Base-by-base conservation (phyloP, 2,329 filamentous ascomycete species). In the Phaeosphaeria sp. region DNA sequence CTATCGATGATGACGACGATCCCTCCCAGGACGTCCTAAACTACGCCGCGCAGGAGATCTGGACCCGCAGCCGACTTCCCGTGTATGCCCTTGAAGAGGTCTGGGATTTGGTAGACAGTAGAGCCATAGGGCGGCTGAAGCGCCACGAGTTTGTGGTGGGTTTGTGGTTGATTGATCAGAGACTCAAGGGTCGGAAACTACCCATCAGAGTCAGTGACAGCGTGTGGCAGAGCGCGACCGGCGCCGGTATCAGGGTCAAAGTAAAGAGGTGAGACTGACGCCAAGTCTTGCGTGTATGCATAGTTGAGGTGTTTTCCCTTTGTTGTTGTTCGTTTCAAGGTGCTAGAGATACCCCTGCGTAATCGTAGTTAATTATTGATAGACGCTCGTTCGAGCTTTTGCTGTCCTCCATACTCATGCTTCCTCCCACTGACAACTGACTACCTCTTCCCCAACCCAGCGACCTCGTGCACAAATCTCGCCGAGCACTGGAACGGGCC, bases 81-180 rank as follows among this genome's bases (percentile, higher is more conserved):
- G 74, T 74, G 0, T 86, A 90, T 68, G 88, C 90, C 67, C 81
- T 95, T 33, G 87, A 87, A 44, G 89, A 91, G 76, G 88, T 93
- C 1, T 95, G 91, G 89, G 87, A 89, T 43, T 79, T 94, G 18
- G 91, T 94, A 11, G 89, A 91, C 69, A 78, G 82, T 1, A 76
- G 79, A 6, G 74, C 78, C 1, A 71, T 77, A 15, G 89, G 89
- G 1, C 80, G 84, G 64, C 77, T 95, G 53, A 81, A 79, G 55
- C 85, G 86, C 68, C 84, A 89, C 54, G 89, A 93, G 78, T 95
- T 95, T 74, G 89, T 95, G 0, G 91, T 94, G 1, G 91, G 91
- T 9, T 83, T 92, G 80, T 95, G 91, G 91, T 78, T 95, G 49
- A 86, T 95, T 36, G 91, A 95, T 74, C 91, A 93, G 81, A 81